A percentile compares a stretch with the other conserved stretches of the same genome.
Conservation (phyloP, 805 yeast genomes). For the Candida awuae region DNA sequence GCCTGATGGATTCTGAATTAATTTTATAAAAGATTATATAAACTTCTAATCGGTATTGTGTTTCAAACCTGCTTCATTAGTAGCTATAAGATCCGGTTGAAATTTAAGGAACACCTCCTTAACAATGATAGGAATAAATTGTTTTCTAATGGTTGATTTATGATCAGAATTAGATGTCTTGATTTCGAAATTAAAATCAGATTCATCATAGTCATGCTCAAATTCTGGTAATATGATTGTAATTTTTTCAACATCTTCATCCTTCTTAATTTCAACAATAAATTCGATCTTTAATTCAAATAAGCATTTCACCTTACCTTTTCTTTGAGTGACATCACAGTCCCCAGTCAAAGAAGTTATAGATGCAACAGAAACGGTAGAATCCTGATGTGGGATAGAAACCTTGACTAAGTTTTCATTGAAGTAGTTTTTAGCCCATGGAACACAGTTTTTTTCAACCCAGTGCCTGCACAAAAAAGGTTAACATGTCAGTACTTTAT, state of each 20-base stretch:
- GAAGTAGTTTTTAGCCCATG: constrained; percentile 81
- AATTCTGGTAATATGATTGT: constrained; percentile 54
- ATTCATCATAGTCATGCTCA: constrained; percentile 69
- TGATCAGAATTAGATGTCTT: constrained; percentile 33
- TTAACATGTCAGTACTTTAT: background rate
- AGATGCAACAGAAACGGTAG: constrained; percentile 28
- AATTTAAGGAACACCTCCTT: constrained; percentile 41
- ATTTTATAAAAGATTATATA: background rate
- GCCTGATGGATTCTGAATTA: constrained; percentile 67
- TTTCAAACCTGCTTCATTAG: constrained; percentile 58
- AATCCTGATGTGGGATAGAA: constrained; percentile 29
- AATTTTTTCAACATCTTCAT: constrained; percentile 30
- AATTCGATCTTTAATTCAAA: constrained; percentile 56
- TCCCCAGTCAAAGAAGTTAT: constrained; percentile 53
- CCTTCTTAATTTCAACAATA: constrained; percentile 32
- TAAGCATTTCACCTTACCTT: constrained; percentile 71
- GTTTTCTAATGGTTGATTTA: constrained; percentile 33
- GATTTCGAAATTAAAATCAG: constrained; percentile 48
- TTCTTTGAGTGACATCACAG: constrained; percentile 77
- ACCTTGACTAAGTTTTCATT: constrained; percentile 48
- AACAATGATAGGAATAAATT: constrained; percentile 45
- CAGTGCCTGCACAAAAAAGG: constrained; percentile 56
- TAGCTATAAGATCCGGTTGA: constrained; percentile 52
- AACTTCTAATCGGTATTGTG: constrained; percentile 33
- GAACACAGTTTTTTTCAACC: constrained; percentile 95